Percentiles rank a stretch among this genome's conserved stretches.
Evolutionary conservation across 306 rosid genomes (phyloP).

Genomic region (Amphicarpaea edgeworthii): DNA sequence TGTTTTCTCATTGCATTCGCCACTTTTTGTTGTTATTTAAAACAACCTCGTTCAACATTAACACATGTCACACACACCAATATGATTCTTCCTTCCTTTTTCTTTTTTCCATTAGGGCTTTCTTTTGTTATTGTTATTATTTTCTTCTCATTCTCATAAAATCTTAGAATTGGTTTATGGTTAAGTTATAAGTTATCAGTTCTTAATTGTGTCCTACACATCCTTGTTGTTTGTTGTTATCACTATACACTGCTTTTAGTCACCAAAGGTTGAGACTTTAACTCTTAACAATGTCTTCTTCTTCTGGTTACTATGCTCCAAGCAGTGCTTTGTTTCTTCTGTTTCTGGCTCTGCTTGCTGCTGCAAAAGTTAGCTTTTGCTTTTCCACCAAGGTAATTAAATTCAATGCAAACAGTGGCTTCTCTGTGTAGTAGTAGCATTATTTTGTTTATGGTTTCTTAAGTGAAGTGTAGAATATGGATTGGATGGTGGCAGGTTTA

Average conservation of each 20-base stretch:
- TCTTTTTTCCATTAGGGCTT: conserved; percentile 6
- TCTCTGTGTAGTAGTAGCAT: background rate
- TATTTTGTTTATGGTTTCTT: conserved; percentile 22
- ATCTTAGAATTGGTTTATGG: background rate
- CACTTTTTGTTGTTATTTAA: conserved; percentile 38
- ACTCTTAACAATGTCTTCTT: conserved; percentile 49
- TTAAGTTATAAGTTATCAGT: too few relatives aligned
- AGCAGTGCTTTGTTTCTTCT: conserved; percentile 44
- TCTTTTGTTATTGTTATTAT: background rate
- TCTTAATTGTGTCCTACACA: background rate
- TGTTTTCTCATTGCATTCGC: conserved; percentile 33
- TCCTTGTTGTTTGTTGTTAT: background rate
- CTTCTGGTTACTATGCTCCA: conserved; percentile 42
- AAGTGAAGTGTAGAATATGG: conserved; percentile 15
- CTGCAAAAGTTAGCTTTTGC: conserved; percentile 54
- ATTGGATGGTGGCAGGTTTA: conserved; percentile 63
- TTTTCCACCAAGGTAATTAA: conserved; percentile 72
- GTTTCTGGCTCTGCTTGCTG: conserved; percentile 51
- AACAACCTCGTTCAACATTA: conserved; percentile 8
- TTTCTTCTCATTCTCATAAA: background rate
- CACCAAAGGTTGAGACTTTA: conserved; percentile 35
- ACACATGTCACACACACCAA: conserved; percentile 16
- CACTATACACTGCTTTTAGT: conserved; percentile 16
- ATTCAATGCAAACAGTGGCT: background rate
- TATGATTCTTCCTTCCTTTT: conserved; percentile 34